Evolutionary conservation across 179 eudicot species (phyloP).

Genomic region (Silene noctiflora): DNA sequence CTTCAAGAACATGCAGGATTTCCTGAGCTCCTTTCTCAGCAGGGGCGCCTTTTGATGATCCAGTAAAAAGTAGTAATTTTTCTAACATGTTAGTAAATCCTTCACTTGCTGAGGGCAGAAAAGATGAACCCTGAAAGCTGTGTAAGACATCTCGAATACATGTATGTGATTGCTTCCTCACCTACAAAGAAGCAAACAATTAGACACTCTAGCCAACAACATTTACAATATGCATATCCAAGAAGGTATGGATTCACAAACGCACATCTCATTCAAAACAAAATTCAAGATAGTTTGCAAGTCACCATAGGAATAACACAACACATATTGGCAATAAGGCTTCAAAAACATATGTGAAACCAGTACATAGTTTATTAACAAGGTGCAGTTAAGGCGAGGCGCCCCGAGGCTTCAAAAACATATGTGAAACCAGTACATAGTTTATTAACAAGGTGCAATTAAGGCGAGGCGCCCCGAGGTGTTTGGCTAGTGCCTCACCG

Average conservation of each 20-base stretch:
- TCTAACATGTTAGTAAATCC: slow-evolving; percentile 58
- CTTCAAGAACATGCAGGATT: slow-evolving; percentile 72
- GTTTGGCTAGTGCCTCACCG: no score
- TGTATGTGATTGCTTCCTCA: slow-evolving; percentile 61
- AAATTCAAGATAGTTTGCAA: neutral
- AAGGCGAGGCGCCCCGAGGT: no score
- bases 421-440: neutral
- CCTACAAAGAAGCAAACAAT: slow-evolving; percentile 36
- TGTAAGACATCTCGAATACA: slow-evolving; percentile 67
- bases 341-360: neutral
- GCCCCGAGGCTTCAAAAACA: neutral
- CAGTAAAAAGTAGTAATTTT: slow-evolving; percentile 69
- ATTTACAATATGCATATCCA: neutral
- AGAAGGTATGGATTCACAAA: neutral
- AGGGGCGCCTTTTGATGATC: slow-evolving; percentile 51
- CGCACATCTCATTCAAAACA: neutral
- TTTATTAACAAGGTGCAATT: no score
- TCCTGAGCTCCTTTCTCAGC: slow-evolving; percentile 85
- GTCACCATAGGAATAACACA: neutral
- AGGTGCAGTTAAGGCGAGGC: no score
- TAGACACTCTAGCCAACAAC: slow-evolving; percentile 8
- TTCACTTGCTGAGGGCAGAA: slow-evolving; percentile 80
- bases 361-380: neutral
- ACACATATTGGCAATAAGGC: neutral
- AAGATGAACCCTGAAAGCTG: slow-evolving; percentile 51